phyloP scores from a whole-genome alignment of 108 stramenopile species.

The Pseudonitzschia pungens region DNA sequence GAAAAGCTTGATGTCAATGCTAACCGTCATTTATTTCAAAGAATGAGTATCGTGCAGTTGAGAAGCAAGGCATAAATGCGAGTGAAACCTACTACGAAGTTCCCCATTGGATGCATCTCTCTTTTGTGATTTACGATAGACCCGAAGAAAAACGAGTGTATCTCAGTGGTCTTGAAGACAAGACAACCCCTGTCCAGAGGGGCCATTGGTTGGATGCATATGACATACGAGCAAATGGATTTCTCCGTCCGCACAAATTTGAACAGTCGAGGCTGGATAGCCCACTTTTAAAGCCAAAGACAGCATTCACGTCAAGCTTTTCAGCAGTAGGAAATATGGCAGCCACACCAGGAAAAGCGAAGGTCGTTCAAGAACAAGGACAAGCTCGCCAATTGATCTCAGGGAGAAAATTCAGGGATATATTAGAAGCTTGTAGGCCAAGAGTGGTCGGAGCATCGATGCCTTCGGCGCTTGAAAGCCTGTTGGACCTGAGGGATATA shows the following conservation, averaged over 20 bases:
- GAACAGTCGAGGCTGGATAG: neutral
- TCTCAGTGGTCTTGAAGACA: constrained; percentile 22
- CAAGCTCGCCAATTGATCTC: constrained; percentile 70
- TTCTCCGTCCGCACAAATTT: constrained; percentile 31
- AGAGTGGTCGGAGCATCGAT: constrained; percentile 35
- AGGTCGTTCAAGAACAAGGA: constrained; percentile 35
- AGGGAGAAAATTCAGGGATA: constrained; percentile 75
- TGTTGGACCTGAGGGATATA: constrained; percentile 33
- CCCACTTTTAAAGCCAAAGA: neutral
- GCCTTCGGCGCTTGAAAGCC: constrained; percentile 38
- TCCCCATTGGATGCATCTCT: constrained; percentile 90
- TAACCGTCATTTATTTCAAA: constrained; percentile 4
- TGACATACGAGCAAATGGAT: constrained; percentile 50
- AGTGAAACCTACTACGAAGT: constrained; percentile 69
- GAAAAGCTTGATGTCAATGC: neutral
- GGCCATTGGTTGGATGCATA: constrained; percentile 27
- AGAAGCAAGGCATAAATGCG: constrained; percentile 31
- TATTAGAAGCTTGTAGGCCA: constrained; percentile 83
- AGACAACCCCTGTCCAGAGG: constrained; percentile 14
- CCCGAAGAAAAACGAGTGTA: constrained; percentile 32
- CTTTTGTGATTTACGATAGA: constrained; percentile 77
- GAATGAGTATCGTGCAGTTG: constrained; percentile 35
- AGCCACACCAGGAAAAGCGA: constrained; percentile 32
- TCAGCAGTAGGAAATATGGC: constrained; percentile 38
- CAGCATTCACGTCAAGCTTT: constrained; percentile 26